A percentile compares a stretch with the other conserved stretches of the same genome.
These are phyloP conservation scores for Pichia phayaonensis DNA, from an alignment of 805 yeast species.

Conservation along the genomic window DNA sequence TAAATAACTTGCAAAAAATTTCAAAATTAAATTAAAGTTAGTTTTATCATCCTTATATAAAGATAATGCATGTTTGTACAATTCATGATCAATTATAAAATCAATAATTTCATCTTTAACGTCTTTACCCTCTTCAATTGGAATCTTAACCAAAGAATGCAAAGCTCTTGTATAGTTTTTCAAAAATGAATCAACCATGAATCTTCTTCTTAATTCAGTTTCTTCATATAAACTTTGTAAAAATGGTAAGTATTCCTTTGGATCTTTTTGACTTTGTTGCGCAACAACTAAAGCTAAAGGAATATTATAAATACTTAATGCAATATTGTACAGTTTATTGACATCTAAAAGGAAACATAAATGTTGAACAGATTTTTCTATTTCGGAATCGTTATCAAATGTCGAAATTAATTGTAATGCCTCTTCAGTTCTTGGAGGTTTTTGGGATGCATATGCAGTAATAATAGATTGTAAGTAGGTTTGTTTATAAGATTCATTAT, in stretches of 20 bases:
- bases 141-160: constrained; percentile 48
- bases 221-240: constrained; percentile 70
- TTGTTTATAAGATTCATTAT: constrained; percentile 38
- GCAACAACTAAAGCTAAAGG: constrained; percentile 77
- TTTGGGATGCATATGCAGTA: constrained; percentile 88
- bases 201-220: constrained; percentile 57
- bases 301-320: constrained; percentile 77
- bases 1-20: constrained; percentile 55
- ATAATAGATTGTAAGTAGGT: constrained; percentile 69
- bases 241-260: constrained; percentile 92
- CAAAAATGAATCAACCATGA: constrained; percentile 72
- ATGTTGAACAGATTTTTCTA: constrained; percentile 66
- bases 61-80: constrained; percentile 62
- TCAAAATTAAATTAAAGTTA: constrained; percentile 48
- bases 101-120: constrained; percentile 52
- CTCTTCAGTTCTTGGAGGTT: constrained; percentile 73
- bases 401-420: constrained; percentile 62
- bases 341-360: constrained; percentile 88
- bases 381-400: constrained; percentile 37
- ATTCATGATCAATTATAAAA: constrained; percentile 60
- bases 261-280: constrained; percentile 96
- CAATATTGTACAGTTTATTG: constrained; percentile 67
- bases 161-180: constrained; percentile 64
- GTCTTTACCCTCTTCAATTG: constrained; percentile 25
- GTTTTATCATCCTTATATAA: constrained; percentile 50